Conservation (phyloP, 2,329 filamentous ascomycete species). For the Clarireedia monteithiana region DNA sequence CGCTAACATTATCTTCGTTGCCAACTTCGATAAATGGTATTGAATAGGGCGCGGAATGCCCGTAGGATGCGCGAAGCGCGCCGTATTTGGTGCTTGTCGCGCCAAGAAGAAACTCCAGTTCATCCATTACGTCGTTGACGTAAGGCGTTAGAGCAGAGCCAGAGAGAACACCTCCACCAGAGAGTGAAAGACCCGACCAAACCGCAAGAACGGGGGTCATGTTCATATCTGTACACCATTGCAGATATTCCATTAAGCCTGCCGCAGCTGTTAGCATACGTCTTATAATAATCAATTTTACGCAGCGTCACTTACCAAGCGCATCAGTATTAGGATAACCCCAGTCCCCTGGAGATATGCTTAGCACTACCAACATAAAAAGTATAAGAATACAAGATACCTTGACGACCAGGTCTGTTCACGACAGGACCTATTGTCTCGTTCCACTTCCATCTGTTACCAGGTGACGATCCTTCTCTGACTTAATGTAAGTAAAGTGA, state of each 20-base stretch:
- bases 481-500: conserved; percentile 23
- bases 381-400: conserved; percentile 8
- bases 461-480: conserved; percentile 17
- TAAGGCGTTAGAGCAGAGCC: conserved; percentile 35
- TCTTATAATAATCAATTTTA: background rate
- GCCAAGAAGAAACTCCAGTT: conserved; percentile 44
- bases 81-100: conserved; percentile 35
- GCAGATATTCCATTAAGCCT: conserved; percentile 13
- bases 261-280: background rate
- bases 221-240: conserved; percentile 38
- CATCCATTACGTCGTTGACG: conserved; percentile 40
- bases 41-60: conserved; percentile 40
- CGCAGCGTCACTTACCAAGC: conserved; percentile 31
- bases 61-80: conserved; percentile 37
- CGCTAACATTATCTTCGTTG: conserved; percentile 35
- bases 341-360: conserved; percentile 31
- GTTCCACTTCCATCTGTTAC: conserved; percentile 29
- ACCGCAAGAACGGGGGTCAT: conserved; percentile 39
- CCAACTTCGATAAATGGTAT: conserved; percentile 39
- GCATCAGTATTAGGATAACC: conserved; percentile 36
- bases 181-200: conserved; percentile 37
- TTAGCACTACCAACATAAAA: background rate
- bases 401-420: conserved; percentile 28
- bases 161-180: conserved; percentile 31
- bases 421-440: conserved; percentile 32